phyloP scores from a whole-genome alignment of 805 yeast genomes.

The Teunomyces stri region DNA sequence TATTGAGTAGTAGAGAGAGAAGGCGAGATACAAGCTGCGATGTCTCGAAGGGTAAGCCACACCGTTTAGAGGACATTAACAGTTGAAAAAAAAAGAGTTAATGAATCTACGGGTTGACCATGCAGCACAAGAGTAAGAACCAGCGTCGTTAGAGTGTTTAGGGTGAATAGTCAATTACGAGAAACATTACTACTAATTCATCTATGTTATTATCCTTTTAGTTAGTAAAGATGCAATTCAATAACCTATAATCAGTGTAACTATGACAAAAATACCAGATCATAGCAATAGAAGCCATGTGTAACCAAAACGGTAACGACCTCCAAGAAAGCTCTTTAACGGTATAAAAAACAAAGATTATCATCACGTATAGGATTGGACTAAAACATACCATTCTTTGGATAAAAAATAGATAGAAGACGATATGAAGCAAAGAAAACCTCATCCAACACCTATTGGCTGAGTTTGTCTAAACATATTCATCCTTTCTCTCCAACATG shows the following conservation, averaged over 20 bases:
- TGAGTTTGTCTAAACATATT: neutral
- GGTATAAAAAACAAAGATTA: slow-evolving; percentile 25
- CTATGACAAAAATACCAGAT: slow-evolving; percentile 77
- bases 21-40: neutral
- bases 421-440: neutral
- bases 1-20: neutral
- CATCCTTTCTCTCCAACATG: no score
- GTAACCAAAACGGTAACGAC: slow-evolving; percentile 54
- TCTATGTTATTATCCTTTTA: neutral
- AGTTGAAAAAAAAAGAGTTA: no score
- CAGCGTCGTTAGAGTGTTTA: no score
- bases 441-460: slow-evolving; percentile 1
- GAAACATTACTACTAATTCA: no score
- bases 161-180: no score
- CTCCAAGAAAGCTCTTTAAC: slow-evolving; percentile 40
- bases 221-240: slow-evolving; percentile 2
- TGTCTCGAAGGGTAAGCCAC: no score
- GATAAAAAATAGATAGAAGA: neutral
- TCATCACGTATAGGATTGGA: slow-evolving; percentile 29
- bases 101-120: no score
- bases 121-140: neutral
- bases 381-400: neutral
- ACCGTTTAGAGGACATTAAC: no score
- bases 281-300: slow-evolving; percentile 47
- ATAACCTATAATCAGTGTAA: slow-evolving; percentile 61